phyloP scores from a whole-genome alignment of 176 grass and related monocot species.

The Neostapfia colusana region DNA sequence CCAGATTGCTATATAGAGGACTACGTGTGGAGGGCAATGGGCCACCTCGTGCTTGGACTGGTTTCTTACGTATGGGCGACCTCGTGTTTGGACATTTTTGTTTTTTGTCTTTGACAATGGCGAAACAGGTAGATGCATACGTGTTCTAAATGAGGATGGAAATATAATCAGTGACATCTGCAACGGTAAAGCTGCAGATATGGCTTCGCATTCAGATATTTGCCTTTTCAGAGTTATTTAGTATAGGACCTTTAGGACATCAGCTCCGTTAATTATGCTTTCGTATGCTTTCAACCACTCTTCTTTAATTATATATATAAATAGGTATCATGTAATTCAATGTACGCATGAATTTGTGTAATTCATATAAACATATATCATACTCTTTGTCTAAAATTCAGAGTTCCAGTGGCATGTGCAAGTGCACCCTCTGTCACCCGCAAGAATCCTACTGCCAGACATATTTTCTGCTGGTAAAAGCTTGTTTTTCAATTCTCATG shows the following conservation, averaged over 20 bases:
- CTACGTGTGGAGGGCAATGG: too few species aligned
- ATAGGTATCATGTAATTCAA: not conserved
- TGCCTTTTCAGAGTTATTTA: slow-evolving; percentile 18
- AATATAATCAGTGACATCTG: slow-evolving; percentile 61
- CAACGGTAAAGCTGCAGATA: slow-evolving; percentile 57
- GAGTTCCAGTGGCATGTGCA: slow-evolving; percentile 61
- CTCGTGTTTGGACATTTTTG: too few species aligned
- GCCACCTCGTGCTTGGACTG: too few species aligned
- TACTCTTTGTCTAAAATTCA: slow-evolving; percentile 46
- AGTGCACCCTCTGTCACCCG: slow-evolving; percentile 90
- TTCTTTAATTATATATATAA: slow-evolving; percentile 12
- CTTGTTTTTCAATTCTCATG: not conserved
- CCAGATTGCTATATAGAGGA: too few species aligned
- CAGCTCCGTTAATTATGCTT: not conserved
- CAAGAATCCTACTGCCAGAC: slow-evolving; percentile 88
- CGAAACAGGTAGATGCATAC: slow-evolving; percentile 57
- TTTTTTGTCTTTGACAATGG: slow-evolving; percentile 2
- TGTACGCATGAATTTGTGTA: not conserved
- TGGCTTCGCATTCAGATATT: slow-evolving; percentile 54
- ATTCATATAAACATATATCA: too few species aligned
- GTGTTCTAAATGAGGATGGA: slow-evolving; percentile 88
- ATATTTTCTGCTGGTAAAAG: slow-evolving; percentile 97
- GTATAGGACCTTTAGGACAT: not conserved
- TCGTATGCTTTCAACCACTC: slow-evolving; percentile 5
- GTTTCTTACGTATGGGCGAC: too few species aligned